Base-by-base conservation (phyloP, 352 stramenopile genomes). In the Phytophthora tubulina region DNA sequence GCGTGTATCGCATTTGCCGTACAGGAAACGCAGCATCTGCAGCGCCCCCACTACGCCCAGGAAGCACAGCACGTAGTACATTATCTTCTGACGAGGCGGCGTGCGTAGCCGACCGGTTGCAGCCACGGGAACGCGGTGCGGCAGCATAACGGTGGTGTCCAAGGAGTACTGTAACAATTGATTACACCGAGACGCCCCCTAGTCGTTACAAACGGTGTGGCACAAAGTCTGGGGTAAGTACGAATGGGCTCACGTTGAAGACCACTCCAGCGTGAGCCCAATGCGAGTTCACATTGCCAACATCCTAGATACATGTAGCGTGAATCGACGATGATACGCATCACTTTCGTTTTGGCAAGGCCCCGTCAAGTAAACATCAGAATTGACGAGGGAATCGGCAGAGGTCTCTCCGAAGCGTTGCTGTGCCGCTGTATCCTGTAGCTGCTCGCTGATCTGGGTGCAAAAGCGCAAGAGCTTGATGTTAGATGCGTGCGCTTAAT, bases 1-100 rank as follows among this genome's bases (percentile, higher is more conserved):
- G 48, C 86, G 84, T 13, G 86, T 94, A 75, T 94, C 86, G 65
- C 86, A 94, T 67, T 94, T 94, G 55, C 76, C 72, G 62, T 90
- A 92, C 42, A 92, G 38, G 55, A 92, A 92, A 2, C 79, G 77
- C 61, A 90, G 55, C 53, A 67, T 63, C 6, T 83, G 85, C 14
- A 93, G 39, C n/a, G 56, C 61, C 13, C 75, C 49, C 33, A 61
- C 55, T 44, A 63, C 58, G n/a, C 77, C 49, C 39, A 80, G 74
- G 50, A 76, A 46, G 27, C 73, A 72, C 17, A 86, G 56, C 42
- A 72, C 49, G 45, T 67, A 78, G 36, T 71, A 77, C 56, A 73
- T 53, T 54, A 73, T 52, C 62, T 69, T 76, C 65, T 74, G 67
- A 35, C 56, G 58, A 54, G 61, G 48, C 27, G 55, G 42, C 49